phyloP scores from a whole-genome alignment of 805 yeast species.

The Lipomyces japonicus region DNA sequence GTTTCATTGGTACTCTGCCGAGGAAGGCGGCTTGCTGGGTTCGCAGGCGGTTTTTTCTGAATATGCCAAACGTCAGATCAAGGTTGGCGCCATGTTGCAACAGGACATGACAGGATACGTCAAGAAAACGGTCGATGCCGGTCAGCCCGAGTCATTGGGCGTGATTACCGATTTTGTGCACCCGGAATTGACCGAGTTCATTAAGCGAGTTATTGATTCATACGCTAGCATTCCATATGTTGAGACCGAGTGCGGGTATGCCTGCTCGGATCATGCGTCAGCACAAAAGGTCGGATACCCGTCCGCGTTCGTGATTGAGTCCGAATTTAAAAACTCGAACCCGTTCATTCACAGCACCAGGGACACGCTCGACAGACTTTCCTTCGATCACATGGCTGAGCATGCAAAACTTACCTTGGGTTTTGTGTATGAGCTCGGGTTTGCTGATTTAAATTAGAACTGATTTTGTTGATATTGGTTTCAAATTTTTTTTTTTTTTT shows the following conservation, averaged over 20 bases:
- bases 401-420: constrained; percentile 76
- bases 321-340: constrained; percentile 59
- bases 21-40: constrained; percentile 88
- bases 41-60: constrained; percentile 69
- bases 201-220: constrained; percentile 55
- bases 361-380: constrained; percentile 79
- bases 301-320: constrained; percentile 75
- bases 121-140: constrained; percentile 47
- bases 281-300: constrained; percentile 83
- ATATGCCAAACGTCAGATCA: constrained; percentile 46
- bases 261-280: constrained; percentile 90
- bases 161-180: constrained; percentile 69
- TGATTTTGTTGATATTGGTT: not conserved
- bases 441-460: constrained; percentile 34
- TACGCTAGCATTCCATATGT: constrained; percentile 67
- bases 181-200: constrained; percentile 51
- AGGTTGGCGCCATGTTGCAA: constrained; percentile 80
- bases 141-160: constrained; percentile 67
- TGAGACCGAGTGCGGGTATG: constrained; percentile 82
- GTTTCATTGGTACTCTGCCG: constrained; percentile 93
- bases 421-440: constrained; percentile 64
- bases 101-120: constrained; percentile 92
- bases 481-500: too few species aligned
- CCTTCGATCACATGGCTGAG: constrained; percentile 73
- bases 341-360: constrained; percentile 69